Evolutionary conservation across 768 basidiomycete genomes (phyloP).

Genomic region (Podaxis sp.): DNA sequence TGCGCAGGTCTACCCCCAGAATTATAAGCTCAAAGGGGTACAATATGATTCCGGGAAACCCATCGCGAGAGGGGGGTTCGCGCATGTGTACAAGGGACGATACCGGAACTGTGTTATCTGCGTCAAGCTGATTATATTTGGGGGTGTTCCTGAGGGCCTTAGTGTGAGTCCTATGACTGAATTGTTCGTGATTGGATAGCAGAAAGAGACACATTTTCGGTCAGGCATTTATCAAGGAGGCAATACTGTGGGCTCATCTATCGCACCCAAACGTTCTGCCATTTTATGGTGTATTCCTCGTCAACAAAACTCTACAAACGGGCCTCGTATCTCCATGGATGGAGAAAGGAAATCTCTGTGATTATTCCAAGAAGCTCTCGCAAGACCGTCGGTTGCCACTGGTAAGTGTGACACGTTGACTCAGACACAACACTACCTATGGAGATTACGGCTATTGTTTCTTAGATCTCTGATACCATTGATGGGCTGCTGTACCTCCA

Average conservation of each 20-base stretch:
- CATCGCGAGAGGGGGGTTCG: background rate
- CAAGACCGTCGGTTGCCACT: conserved; percentile 13
- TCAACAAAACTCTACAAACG: background rate
- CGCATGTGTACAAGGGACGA: background rate
- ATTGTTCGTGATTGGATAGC: background rate
- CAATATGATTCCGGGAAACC: background rate
- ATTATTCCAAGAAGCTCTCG: conserved; percentile 17
- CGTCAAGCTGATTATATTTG: background rate
- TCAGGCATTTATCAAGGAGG: conserved; percentile 21
- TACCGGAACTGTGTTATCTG: background rate
- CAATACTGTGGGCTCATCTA: conserved; percentile 32
- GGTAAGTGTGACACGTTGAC: conserved; percentile 9
- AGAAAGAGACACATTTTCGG: background rate
- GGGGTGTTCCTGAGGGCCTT: background rate
- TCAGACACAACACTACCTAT: background rate
- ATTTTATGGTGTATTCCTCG: conserved; percentile 30
- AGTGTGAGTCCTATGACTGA: background rate
- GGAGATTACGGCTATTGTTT: background rate
- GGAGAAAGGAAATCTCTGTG: conserved; percentile 19
- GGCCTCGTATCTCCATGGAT: conserved; percentile 24
- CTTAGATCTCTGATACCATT: background rate
- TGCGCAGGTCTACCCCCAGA: background rate
- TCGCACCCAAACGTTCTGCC: conserved; percentile 37
- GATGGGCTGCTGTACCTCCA: background rate
- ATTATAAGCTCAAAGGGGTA: background rate